Base-by-base conservation (phyloP, 495 filamentous ascomycete genomes). In the Chaetomium cochliodes region DNA sequence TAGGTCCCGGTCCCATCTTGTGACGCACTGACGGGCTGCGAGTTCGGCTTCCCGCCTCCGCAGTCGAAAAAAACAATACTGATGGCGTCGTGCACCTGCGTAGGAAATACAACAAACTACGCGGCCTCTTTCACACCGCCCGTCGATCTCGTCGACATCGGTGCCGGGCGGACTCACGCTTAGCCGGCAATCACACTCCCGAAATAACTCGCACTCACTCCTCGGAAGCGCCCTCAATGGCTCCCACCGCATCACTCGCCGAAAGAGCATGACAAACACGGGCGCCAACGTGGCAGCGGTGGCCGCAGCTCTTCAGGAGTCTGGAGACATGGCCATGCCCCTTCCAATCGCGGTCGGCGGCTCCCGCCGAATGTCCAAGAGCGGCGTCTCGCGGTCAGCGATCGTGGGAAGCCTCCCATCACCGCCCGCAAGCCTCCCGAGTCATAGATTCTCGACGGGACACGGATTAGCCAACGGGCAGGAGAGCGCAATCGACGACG, bases 211-310 rank as follows among this genome's bases (percentile, higher is more conserved):
- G 20, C 89, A 96, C 74, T 93, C 90, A 18, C 80, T 91, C 65
- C 88, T 91, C 70, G 73, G 73, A 55, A 72, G 74, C 56, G 86
- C 91, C 44, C 83, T 92, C 77, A 93, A 92, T 77, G 74, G 87
- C 70, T 85, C 84, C 73, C 88, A 96, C 75, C 91, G 94, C 60
- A 86, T 98, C 65, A 92, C 90, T 65, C 91, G 94, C 66, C 85
- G 94, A 62, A 98, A 98, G 85, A 97, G 93, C 78, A 92, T 92
- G 67, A 91, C 90, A 58, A 88, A 85, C 39, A 85, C 87, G 30
- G 83, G 85, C 33, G 84, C 86, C 72, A 94, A 91, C 76, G 78
- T 78, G 59, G 86, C 88, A 33, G 90, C 90, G 62, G 87, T 90
- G 39, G 90, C 92, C 3, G 73, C 73, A 9, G 82, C 90, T 60